Base-by-base conservation (phyloP, 169 alveolate genomes). In the Amoebophrya sp. region DNA sequence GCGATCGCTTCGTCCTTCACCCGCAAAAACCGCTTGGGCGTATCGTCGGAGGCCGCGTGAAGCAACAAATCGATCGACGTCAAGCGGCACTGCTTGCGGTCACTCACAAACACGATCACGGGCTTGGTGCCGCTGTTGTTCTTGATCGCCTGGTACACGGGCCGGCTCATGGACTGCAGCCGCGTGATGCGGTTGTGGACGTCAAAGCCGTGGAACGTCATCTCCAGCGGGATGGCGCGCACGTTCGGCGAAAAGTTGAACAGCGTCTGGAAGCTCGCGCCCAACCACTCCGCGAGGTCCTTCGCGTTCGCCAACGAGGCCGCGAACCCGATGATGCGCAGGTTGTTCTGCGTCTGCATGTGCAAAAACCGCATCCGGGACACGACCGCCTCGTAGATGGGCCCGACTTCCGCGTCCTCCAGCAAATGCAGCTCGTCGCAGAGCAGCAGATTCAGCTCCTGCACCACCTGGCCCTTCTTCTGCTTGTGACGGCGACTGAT, bases 341-440 rank as follows among this genome's bases (percentile, higher is more conserved):
- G 89, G 25, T 95, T 92, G 40, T 89, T 93, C 40, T 89, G 93
- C 89, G 93, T 89, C 92, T 98, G 98, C 77, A 97, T 96, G 18
- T 98, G 93, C 92, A 97, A 95, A 92, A 95, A 97, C 94, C 99
- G 95, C 97, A 97, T 97, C 88, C 99, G 96, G 83, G 98, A 96
- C 29, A 97, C 98, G 0, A 98, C 93, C 35, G 97, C 98, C 91
- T 98, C 99, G 91, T 97, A 95, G 39, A 95, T 95, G 7, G 98
- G 96, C 23, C 98, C 98, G 66, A 94, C 91, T 2, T 93, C 93
- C 96, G 96, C 90, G 95, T 99, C 96, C 93, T 95, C 95, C 40
- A 97, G 93, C 91, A 97, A 92, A 90, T 98, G 99, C 89, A 98
- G 95, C 91, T 98, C 99, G 95, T 98, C 99, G 53, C 97, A 97